Base-by-base conservation (phyloP, 1,284 basidiomycete species). In the Cutaneotrichosporon sp. region DNA sequence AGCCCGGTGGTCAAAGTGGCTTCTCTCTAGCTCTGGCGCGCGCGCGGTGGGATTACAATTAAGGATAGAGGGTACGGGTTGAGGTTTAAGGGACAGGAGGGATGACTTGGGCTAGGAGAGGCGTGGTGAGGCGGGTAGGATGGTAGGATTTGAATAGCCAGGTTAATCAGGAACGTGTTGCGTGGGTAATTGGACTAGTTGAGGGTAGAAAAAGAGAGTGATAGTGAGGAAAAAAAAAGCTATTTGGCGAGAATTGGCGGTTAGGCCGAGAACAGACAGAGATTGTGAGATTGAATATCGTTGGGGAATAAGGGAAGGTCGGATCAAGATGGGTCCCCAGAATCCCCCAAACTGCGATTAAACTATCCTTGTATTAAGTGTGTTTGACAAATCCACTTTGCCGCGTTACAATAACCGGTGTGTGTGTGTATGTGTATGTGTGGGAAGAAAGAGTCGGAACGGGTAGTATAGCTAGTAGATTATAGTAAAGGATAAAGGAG, bases 321-420 rank as follows among this genome's bases (percentile, higher is more conserved):
- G 56, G 42, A 57, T 42, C 56, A 58, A 34, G 31, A n/a, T 47
- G 21, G 38, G 56, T n/a, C 13, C 56, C 56, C 56, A 52, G 59
- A 60, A 53, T 40, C 22, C 21, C 32, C 26, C 30, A 26, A 51
- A 34, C 22, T 31, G 16, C 31, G 18, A 30, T 51, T 22, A 22
- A 50, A 50, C 49, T 30, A 13, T 13, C 0, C 13, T 13, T n/a
- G n/a, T 50, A 22, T 50, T 11, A n/a, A 8, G 10, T 7, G n/a
- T 26, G 26, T 50, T 21, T 21, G 42, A n/a, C 47, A 46, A 52
- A n/a, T 60, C 51, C 13, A 52, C 34, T 21, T 9, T 50, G n/a
- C 7, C 21, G 18, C 18, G 9, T 31, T n/a, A 30, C 36, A 5
- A 26, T 38, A 38, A 21, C 42, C 8, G 21, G 18, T n/a, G 18